Evolutionary conservation across 2,329 filamentous ascomycete genomes (phyloP).

Genomic region (Calonectria montana): DNA sequence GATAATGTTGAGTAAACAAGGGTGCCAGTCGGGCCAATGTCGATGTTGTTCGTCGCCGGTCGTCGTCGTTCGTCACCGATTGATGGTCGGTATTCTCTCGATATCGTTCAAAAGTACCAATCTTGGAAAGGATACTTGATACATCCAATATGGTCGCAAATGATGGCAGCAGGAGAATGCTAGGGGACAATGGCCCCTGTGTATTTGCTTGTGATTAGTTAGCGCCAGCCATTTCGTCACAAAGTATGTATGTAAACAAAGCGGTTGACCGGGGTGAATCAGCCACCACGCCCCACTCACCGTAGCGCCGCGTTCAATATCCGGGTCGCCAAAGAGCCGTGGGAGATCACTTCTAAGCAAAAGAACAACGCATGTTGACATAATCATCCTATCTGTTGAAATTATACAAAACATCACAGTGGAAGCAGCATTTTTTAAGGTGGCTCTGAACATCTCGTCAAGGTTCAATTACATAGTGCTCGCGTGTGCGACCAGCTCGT

Average conservation of each 20-base stretch:
- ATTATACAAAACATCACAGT: background rate
- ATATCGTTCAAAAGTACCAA: background rate
- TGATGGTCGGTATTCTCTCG: background rate
- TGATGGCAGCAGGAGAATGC: background rate
- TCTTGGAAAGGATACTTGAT: background rate
- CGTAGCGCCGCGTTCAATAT: background rate
- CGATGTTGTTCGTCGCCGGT: background rate
- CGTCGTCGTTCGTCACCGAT: background rate
- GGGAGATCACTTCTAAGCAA: background rate
- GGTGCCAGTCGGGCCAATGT: background rate
- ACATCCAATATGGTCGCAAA: background rate
- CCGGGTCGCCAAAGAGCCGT: too few species aligned
- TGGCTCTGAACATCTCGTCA: constrained; percentile 44
- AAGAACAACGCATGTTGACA: background rate
- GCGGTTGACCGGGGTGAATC: constrained; percentile 17
- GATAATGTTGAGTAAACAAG: background rate
- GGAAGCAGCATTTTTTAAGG: constrained; percentile 3
- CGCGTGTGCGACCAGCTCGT: constrained; percentile 47
- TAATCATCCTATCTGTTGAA: background rate
- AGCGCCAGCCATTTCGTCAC: background rate
- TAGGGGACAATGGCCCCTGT: background rate
- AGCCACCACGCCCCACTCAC: background rate
- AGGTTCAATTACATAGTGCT: constrained; percentile 50
- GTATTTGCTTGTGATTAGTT: background rate
- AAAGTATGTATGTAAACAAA: constrained; percentile 20